A percentile compares a stretch with the other conserved stretches of the same genome.
These are phyloP conservation scores for Echinosophora koreensis DNA, from an alignment of 306 rosid genomes.

Conservation along the genomic window DNA sequence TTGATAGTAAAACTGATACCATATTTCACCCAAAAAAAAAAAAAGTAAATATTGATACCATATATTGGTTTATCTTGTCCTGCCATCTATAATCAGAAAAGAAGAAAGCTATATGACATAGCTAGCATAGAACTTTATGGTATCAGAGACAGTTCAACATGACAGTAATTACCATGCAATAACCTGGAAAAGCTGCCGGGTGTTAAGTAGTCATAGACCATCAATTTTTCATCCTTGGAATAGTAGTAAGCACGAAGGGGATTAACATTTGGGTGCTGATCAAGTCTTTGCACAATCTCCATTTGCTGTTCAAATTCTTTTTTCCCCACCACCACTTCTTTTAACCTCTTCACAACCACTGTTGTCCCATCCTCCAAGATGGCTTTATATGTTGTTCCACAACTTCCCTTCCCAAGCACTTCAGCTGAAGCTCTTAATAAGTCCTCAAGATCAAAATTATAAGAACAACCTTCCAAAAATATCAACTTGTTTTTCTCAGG, in stretches of 20 bases:
- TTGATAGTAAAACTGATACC: not conserved
- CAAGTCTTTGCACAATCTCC: constrained; percentile 66
- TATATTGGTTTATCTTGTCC: constrained; percentile 8
- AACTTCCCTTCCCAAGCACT: constrained; percentile 85
- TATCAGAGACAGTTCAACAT: constrained; percentile 22
- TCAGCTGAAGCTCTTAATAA: constrained; percentile 85
- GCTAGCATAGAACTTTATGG: not conserved
- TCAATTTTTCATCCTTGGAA: constrained; percentile 81
- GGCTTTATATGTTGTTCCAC: constrained; percentile 86
- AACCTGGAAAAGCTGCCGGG: constrained; percentile 66
- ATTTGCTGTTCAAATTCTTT: constrained; percentile 82
- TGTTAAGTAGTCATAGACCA: constrained; percentile 69
- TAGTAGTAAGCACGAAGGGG: constrained; percentile 78
- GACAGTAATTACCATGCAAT: constrained; percentile 69
- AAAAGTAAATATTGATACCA: not conserved
- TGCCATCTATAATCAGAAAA: not conserved
- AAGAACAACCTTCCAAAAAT: constrained; percentile 68
- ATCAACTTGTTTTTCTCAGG: constrained; percentile 73
- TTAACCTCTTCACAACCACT: constrained; percentile 81
- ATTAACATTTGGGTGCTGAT: constrained; percentile 70
- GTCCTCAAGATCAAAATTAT: constrained; percentile 81
- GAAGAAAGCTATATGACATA: not conserved
- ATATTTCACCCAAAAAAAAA: not conserved
- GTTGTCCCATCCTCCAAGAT: constrained; percentile 76
- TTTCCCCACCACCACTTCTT: constrained; percentile 68